Base-by-base conservation (phyloP, 2,329 filamentous ascomycete species). In the Phaeosphaeriaceae sp. region DNA sequence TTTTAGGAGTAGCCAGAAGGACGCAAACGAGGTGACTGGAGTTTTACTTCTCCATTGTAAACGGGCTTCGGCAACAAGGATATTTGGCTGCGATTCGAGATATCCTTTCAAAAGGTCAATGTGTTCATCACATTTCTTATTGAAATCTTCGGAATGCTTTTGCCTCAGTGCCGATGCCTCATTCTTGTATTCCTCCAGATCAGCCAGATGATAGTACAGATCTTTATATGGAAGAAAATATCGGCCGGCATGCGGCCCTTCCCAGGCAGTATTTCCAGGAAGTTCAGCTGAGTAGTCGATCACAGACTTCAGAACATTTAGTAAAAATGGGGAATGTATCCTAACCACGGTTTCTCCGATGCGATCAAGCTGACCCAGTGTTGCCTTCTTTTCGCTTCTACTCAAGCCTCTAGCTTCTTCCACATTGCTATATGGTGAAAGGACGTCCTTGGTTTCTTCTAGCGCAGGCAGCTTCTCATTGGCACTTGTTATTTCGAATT, bases 1-100 rank as follows among this genome's bases (percentile, higher is more conserved):
- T 33, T 56, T 51, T 21, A 56, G 20, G 12, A 56, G 30, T 2
- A 56, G 28, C 52, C 49, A 56, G 7, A 49, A 21, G 4, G 41
- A 37, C 3, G 37, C 42, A 32, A 56, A 56, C 11, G 52, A 47
- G 3, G 49, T 50, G 11, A 28, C 3, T 5, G 52, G 49, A 3
- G 12, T 42, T 3, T 17, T 41, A 23, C 16, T 32, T 12, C 12
- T 16, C 47, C 47, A 50, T 13, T n/a, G 33, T 13, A 16, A 28
- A 21, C 20, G 15, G 23, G 13, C 13, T 12, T 39, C 28, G 4
- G 40, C 13, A 12, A 43, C 30, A 16, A 34, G 40, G 11, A 42
- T 20, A 15, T 13, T 13, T 13, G 29, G 29, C 16, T 33, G 29
- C 6, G 16, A 21, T 8, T 42, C 13, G 3, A 48, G 32, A 21